phyloP scores from a whole-genome alignment of 768 basidiomycete species.

The Lanmaoa rubissima region DNA sequence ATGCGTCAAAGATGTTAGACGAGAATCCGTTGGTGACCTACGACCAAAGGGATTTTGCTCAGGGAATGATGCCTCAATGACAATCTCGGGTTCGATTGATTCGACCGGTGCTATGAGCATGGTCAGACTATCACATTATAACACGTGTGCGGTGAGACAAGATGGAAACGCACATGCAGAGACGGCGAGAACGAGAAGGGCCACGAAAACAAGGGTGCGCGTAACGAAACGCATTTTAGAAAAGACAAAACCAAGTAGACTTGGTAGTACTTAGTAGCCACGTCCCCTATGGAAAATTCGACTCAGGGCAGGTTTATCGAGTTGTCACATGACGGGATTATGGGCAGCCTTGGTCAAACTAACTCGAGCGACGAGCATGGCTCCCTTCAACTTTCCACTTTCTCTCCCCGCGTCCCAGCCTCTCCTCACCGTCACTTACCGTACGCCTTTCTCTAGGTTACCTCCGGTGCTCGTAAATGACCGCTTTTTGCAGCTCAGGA shows the following conservation, averaged over 20 bases:
- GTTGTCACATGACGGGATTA: slow-evolving; percentile 17
- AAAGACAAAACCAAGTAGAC: neutral
- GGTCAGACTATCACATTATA: slow-evolving; percentile 4
- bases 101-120: slow-evolving; percentile 27
- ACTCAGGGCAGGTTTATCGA: slow-evolving; percentile 28
- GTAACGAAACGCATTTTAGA: slow-evolving; percentile 36
- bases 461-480: neutral
- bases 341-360: neutral
- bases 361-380: neutral
- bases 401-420: slow-evolving; percentile 50
- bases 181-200: slow-evolving; percentile 30
- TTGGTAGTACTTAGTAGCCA: slow-evolving; percentile 10
- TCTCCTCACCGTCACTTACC: slow-evolving; percentile 65
- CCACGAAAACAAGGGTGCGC: slow-evolving; percentile 26
- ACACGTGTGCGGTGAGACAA: neutral
- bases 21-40: slow-evolving; percentile 37
- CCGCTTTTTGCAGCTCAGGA: slow-evolving; percentile 36
- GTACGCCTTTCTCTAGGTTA: slow-evolving; percentile 36
- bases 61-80: slow-evolving; percentile 55
- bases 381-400: slow-evolving; percentile 32
- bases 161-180: slow-evolving; percentile 26
- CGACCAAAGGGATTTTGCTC: slow-evolving; percentile 76
- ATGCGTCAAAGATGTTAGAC: slow-evolving; percentile 10
- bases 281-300: slow-evolving; percentile 24
- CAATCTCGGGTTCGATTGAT: slow-evolving; percentile 51